Evolutionary conservation across 2,329 filamentous ascomycete genomes (phyloP).

Genomic region (Botrytis byssoidea): DNA sequence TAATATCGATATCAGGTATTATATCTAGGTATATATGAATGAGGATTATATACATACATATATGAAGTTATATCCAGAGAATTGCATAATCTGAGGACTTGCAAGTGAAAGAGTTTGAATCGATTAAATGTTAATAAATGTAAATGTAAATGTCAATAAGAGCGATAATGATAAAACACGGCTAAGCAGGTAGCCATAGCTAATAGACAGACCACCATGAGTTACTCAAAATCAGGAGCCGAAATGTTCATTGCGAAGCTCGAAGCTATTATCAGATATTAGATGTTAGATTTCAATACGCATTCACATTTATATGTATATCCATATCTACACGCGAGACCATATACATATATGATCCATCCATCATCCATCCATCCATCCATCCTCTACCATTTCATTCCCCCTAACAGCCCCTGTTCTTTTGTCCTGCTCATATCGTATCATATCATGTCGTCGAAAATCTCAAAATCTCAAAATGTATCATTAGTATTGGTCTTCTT

Average conservation of each 20-base stretch:
- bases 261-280: not conserved
- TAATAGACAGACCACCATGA: not conserved
- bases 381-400: not conserved
- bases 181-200: not conserved
- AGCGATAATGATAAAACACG: not conserved
- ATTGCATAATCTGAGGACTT: not conserved
- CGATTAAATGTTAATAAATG: not conserved
- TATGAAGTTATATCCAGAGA: no score
- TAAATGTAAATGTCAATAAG: not conserved
- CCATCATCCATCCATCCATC: not conserved
- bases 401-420: not conserved
- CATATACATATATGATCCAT: not conserved
- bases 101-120: not conserved
- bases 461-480: not conserved
- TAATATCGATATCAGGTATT: not conserved
- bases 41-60: no score
- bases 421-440: no score
- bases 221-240: slow-evolving; percentile 10
- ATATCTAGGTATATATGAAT: not conserved
- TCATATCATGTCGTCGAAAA: not conserved
- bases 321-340: not conserved
- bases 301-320: not conserved
- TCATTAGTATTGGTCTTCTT: not conserved
- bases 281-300: not conserved
- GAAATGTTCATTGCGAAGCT: not conserved